Evolutionary conservation across 2,329 filamentous ascomycete genomes (phyloP).

Genomic region (Sporothrix phasma): DNA sequence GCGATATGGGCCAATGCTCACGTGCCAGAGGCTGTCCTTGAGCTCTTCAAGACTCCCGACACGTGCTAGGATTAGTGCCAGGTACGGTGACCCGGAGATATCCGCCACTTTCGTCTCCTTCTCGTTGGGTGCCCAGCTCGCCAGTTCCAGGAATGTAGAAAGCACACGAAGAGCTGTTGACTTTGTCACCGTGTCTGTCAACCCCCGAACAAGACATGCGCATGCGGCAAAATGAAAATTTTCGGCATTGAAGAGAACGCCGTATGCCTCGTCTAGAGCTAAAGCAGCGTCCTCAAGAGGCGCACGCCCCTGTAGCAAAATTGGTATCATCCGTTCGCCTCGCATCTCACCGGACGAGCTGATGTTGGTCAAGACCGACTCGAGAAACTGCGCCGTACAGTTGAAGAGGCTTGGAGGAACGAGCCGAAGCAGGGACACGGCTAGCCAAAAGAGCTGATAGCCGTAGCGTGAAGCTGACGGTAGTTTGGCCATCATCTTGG

Average conservation of each 20-base stretch:
- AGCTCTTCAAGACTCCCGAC: constrained; percentile 48
- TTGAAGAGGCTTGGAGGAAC: constrained; percentile 55
- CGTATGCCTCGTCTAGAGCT: constrained; percentile 54
- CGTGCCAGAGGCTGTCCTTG: constrained; percentile 52
- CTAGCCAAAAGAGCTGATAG: constrained; percentile 60
- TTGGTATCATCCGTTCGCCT: constrained; percentile 47
- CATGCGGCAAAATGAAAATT: constrained; percentile 60
- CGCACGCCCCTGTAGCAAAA: constrained; percentile 50
- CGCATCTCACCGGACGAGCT: constrained; percentile 50
- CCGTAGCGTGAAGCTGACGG: constrained; percentile 58
- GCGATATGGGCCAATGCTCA: constrained; percentile 39
- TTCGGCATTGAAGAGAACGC: constrained; percentile 52
- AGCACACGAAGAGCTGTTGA: constrained; percentile 49
- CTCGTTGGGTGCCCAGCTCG: constrained; percentile 18
- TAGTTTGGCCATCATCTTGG: constrained; percentile 62
- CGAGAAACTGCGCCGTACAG: constrained; percentile 54
- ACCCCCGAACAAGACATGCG: constrained; percentile 52
- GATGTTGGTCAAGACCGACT: constrained; percentile 55
- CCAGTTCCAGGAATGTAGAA: constrained; percentile 50
- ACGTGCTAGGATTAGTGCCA: constrained; percentile 49
- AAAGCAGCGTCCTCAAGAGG: constrained; percentile 53
- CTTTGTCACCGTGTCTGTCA: constrained; percentile 53
- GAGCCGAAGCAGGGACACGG: constrained; percentile 54
- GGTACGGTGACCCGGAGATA: constrained; percentile 44
- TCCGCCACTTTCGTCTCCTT: constrained; percentile 19